These are phyloP conservation scores for Starmera dryadoides DNA, from an alignment of 805 yeast species.

Conservation along the genomic window DNA sequence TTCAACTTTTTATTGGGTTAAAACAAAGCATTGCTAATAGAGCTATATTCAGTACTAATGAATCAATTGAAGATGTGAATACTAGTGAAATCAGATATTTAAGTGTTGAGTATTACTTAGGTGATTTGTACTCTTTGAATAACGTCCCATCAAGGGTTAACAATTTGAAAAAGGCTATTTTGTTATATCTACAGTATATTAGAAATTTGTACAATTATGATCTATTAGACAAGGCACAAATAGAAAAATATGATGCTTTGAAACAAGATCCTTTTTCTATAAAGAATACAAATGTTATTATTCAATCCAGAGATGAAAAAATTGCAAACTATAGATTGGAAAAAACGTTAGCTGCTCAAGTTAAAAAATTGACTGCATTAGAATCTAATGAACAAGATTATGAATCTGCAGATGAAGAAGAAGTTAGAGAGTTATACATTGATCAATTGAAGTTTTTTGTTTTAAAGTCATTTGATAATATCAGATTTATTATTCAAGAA, in stretches of 20 bases:
- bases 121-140: slow-evolving; percentile 23
- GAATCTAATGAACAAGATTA: slow-evolving; percentile 25
- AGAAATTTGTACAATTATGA: slow-evolving; percentile 37
- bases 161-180: slow-evolving; percentile 34
- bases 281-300: slow-evolving; percentile 29
- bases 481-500: slow-evolving; percentile 62
- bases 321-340: slow-evolving; percentile 61
- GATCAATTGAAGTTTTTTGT: slow-evolving; percentile 49
- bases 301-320: slow-evolving; percentile 52
- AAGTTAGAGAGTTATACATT: slow-evolving; percentile 44
- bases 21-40: slow-evolving; percentile 36
- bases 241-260: slow-evolving; percentile 28
- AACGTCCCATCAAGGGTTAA: slow-evolving; percentile 21
- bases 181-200: slow-evolving; percentile 37
- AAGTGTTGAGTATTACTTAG: slow-evolving; percentile 54
- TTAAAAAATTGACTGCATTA: slow-evolving; percentile 32
- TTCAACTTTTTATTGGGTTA: slow-evolving; percentile 38
- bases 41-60: slow-evolving; percentile 66
- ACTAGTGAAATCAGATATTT: slow-evolving; percentile 58
- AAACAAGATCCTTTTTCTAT: slow-evolving; percentile 26
- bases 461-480: slow-evolving; percentile 42
- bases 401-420: slow-evolving; percentile 53
- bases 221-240: slow-evolving; percentile 32
- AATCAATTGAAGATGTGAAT: slow-evolving; percentile 58
- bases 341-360: slow-evolving; percentile 39